These are phyloP conservation scores for Cryphonectria japonica DNA, from an alignment of 2,329 filamentous ascomycete species.

Conservation along the genomic window DNA sequence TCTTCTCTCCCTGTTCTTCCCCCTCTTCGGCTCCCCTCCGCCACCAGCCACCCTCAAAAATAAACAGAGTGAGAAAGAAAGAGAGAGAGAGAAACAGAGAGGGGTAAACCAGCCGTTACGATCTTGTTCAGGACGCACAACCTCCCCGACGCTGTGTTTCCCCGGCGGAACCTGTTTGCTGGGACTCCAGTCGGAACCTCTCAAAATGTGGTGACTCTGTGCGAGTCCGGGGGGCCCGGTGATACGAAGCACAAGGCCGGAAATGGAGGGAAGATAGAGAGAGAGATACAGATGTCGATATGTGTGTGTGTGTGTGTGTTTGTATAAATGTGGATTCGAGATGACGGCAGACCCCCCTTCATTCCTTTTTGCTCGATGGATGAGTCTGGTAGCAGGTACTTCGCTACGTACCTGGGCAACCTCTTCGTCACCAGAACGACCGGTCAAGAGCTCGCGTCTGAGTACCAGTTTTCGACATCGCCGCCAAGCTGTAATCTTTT, in stretches of 20 bases:
- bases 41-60: not conserved
- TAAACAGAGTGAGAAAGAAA: not conserved
- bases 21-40: not conserved
- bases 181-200: constrained; percentile 11
- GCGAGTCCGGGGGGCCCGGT: not conserved
- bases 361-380: not conserved
- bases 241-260: not conserved
- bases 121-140: not conserved
- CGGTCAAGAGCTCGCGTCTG: not conserved
- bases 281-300: not conserved
- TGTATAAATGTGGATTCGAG: not conserved
- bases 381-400: not conserved
- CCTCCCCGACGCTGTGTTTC: not conserved
- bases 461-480: not conserved
- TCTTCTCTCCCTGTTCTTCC: too few species aligned
- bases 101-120: not conserved
- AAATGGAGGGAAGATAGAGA: not conserved
- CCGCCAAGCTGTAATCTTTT: too few species aligned
- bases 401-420: not conserved
- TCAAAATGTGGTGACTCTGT: not conserved
- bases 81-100: not conserved
- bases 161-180: constrained; percentile 2
- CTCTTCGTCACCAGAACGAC: not conserved
- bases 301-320: not conserved
- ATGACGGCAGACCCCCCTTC: not conserved